A percentile compares a stretch with the other conserved stretches of the same genome.
Evolutionary conservation across 2,329 filamentous ascomycete species (phyloP).

Genomic region (Arthrobotrys sinensis): DNA sequence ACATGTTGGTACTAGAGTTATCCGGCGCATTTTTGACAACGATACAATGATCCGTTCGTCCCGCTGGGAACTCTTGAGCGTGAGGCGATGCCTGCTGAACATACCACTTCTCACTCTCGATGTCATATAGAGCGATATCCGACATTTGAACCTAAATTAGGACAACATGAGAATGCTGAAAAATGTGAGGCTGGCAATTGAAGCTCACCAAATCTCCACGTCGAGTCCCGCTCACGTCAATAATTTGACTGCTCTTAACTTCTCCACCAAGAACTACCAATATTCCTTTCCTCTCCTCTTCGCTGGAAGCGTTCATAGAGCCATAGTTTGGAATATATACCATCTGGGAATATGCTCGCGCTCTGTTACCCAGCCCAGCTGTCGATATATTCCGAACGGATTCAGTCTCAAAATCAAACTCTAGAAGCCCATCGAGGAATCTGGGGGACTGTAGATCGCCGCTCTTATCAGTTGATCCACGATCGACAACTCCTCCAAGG

Average conservation of each 20-base stretch:
- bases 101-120: constrained; percentile 45
- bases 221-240: constrained; percentile 54
- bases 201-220: constrained; percentile 47
- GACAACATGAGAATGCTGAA: neutral
- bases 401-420: constrained; percentile 56
- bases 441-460: constrained; percentile 45
- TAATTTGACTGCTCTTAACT: constrained; percentile 55
- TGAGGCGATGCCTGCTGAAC: constrained; percentile 53
- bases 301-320: constrained; percentile 2
- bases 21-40: constrained; percentile 46
- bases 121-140: constrained; percentile 51
- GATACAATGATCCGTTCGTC: constrained; percentile 50
- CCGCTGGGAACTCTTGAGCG: constrained; percentile 41
- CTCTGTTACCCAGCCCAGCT: constrained; percentile 33
- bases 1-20: constrained; percentile 50
- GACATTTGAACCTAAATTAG: constrained; percentile 48
- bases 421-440: constrained; percentile 48
- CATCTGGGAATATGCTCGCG: constrained; percentile 49
- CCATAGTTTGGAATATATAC: constrained; percentile 52
- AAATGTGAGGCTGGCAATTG: neutral
- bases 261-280: constrained; percentile 50
- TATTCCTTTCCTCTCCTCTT: constrained; percentile 31
- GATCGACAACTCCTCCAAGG: constrained; percentile 44
- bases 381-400: constrained; percentile 55
- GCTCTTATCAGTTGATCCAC: constrained; percentile 43